Base-by-base conservation (phyloP, 1,139 yeast species). In the Groenewaldozyma sp. region DNA sequence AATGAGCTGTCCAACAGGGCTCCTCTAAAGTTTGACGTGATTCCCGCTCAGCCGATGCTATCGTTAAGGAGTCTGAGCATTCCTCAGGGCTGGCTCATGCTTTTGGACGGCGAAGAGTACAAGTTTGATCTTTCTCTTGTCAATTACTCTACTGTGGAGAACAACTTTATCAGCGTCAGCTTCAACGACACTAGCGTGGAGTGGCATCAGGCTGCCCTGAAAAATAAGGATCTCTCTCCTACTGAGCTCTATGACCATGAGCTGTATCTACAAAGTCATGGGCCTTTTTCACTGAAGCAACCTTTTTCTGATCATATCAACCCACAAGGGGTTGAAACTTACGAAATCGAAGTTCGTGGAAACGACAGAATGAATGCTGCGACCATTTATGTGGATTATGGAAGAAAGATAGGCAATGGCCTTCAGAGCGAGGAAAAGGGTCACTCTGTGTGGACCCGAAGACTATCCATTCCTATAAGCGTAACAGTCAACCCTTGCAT, bases 181-280 rank as follows among this genome's bases (percentile, higher is more conserved):
- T 78, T 79, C 49, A 67, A 76, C 64, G 95, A 86, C 54, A 79
- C 93, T 1, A 80, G 93, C 0, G 71, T 76, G 5, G 87, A 78
- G 21, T 74, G 81, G 0, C 55, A 82, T 37, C 76, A 71, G 55
- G 54, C 68, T 45, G 64, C 72, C 10, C 57, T 74, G 26, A 46
- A 60, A 3, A 62, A 59, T 36, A 72, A 65, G 44, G 64, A 64
- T 1, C 56, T 73, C 9, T 72, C 78, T 0, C 72, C 78, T 0
- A 68, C 73, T 40, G 94, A 83, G 40, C 63, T 76, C 3, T 77
- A 82, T 56, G 95, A 86, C 53, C 67, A 81, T 39, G 95, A 84
- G 54, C 80, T 81, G 67, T 72, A 73, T 48, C 56, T 83, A 41
- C 58, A 78, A 35, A 68, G 72, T 44, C 71, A 75, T 43, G 73